Percentiles rank a stretch among this genome's conserved stretches.
phyloP scores from a whole-genome alignment of 768 basidiomycete species.

The Lentinula sp. region DNA sequence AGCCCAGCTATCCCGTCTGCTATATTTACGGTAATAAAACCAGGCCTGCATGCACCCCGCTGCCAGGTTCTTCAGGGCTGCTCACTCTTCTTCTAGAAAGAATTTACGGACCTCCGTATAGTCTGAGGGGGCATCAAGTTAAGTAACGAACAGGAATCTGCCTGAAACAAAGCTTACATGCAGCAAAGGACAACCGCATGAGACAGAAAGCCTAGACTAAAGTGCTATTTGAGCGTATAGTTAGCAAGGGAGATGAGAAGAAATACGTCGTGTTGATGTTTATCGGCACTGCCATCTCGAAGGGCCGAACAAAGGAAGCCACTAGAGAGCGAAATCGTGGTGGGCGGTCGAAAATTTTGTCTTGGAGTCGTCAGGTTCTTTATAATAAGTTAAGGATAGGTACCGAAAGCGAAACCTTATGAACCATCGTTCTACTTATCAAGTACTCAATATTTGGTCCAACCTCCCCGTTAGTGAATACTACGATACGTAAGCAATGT shows the following conservation, averaged over 20 bases:
- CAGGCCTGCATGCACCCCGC: slow-evolving; percentile 10
- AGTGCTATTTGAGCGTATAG: not conserved
- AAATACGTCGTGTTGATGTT: not conserved
- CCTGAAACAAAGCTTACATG: not conserved
- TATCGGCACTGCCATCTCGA: not conserved
- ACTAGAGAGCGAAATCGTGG: not conserved
- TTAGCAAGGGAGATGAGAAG: not conserved
- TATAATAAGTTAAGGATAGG: not conserved
- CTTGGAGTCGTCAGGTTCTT: not conserved
- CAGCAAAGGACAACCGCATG: slow-evolving; percentile 3
- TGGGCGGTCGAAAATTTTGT: not conserved
- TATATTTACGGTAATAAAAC: slow-evolving; percentile 9
- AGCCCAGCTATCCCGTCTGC: not conserved
- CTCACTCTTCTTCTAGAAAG: not conserved
- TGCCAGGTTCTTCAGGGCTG: not conserved
- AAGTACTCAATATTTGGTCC: not conserved
- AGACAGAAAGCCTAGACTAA: slow-evolving; percentile 1
- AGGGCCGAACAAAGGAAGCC: not conserved
- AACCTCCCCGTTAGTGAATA: not conserved
- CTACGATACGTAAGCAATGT: not conserved
- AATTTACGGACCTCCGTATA: slow-evolving; percentile 4
- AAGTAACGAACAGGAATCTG: not conserved
- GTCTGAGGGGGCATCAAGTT: not conserved
- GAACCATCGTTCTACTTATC: not conserved
- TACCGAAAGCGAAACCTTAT: not conserved